A percentile compares a stretch with the other conserved stretches of the same genome.
phyloP scores from a whole-genome alignment of 306 rosid species.

The Lathyrus oleraceus region DNA sequence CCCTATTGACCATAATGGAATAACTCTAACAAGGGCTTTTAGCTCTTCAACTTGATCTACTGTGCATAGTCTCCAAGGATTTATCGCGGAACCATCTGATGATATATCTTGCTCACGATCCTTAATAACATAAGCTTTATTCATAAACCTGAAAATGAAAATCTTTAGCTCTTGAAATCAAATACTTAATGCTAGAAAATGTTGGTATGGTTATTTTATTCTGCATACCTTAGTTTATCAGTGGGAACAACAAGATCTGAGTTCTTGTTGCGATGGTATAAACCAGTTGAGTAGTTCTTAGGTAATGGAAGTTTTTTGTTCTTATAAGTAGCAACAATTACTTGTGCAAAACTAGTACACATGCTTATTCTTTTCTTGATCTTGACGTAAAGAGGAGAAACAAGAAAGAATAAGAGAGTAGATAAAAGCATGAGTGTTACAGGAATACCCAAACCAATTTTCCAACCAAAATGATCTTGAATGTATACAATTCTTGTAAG shows the following conservation, averaged over 20 bases:
- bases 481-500: constrained; percentile 57
- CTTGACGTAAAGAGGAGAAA: constrained; percentile 59
- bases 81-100: constrained; percentile 51
- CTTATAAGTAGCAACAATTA: constrained; percentile 43
- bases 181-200: not conserved
- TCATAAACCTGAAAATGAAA: constrained; percentile 46
- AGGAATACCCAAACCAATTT: constrained; percentile 68
- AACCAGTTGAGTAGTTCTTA: constrained; percentile 20
- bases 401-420: constrained; percentile 45
- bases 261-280: constrained; percentile 46
- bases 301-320: constrained; percentile 53
- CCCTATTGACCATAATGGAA: constrained; percentile 75
- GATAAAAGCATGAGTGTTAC: constrained; percentile 57
- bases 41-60: constrained; percentile 68
- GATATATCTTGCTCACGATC: constrained; percentile 45
- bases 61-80: constrained; percentile 68
- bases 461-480: constrained; percentile 68
- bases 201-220: not conserved
- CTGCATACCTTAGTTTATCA: constrained; percentile 54
- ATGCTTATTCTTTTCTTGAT: constrained; percentile 45
- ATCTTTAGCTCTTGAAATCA: not conserved
- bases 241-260: constrained; percentile 51
- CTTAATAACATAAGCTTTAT: constrained; percentile 60
- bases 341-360: constrained; percentile 57
- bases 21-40: constrained; percentile 55